These are phyloP conservation scores for Cyberlindnera mycetangii DNA, from an alignment of 805 yeast species.

Conservation along the genomic window DNA sequence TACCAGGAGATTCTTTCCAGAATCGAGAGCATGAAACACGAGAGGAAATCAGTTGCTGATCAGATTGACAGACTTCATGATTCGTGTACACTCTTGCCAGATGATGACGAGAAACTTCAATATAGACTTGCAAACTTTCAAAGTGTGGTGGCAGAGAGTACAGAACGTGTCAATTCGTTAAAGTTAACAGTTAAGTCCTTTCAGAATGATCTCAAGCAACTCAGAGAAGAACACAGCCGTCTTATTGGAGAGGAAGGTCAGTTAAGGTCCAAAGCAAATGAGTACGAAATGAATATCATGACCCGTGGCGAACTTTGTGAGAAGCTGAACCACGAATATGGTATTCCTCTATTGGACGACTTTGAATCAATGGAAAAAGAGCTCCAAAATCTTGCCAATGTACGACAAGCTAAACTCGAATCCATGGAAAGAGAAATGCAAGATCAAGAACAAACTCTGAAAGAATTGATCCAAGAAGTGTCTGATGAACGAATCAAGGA, in stretches of 20 bases:
- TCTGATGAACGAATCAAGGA: slow-evolving; percentile 39
- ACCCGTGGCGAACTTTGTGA: slow-evolving; percentile 23
- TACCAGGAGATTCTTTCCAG: slow-evolving; percentile 70
- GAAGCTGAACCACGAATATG: background rate
- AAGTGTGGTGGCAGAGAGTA: slow-evolving; percentile 28
- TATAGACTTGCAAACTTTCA: slow-evolving; percentile 42
- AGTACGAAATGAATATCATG: slow-evolving; percentile 28
- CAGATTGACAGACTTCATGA: slow-evolving; percentile 51
- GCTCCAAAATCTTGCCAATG: slow-evolving; percentile 1
- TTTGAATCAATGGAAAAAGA: slow-evolving; percentile 4
- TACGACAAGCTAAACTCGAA: slow-evolving; percentile 12
- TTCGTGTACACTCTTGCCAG: slow-evolving; percentile 45
- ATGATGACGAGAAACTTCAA: slow-evolving; percentile 40
- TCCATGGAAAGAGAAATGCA: slow-evolving; percentile 12
- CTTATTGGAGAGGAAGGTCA: slow-evolving; percentile 54
- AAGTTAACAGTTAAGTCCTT: slow-evolving; percentile 24
- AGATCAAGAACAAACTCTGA: slow-evolving; percentile 18
- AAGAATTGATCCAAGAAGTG: slow-evolving; percentile 16
- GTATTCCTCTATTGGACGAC: background rate
- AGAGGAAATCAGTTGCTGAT: slow-evolving; percentile 41
- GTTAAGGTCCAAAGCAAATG: slow-evolving; percentile 41
- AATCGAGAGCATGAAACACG: slow-evolving; percentile 53
- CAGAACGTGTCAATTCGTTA: slow-evolving; percentile 26
- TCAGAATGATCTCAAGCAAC: slow-evolving; percentile 25
- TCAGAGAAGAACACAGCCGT: slow-evolving; percentile 34